Base-by-base conservation (phyloP, 2,329 filamentous ascomycete species). In the Aspergillus sp. region DNA sequence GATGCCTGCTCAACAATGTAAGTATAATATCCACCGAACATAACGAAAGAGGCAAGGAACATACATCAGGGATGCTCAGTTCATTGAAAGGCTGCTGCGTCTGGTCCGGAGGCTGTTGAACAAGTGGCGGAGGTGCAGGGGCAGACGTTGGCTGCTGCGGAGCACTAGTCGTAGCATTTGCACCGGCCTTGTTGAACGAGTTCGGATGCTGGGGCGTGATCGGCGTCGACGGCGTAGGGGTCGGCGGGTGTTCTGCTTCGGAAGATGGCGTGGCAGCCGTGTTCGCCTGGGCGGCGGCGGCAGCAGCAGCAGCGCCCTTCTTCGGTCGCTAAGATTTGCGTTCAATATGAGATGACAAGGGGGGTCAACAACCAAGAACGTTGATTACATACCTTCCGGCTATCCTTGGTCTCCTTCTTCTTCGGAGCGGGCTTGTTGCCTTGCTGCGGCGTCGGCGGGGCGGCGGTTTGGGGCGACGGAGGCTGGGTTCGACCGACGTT, bases 361-460 rank as follows among this genome's bases (percentile, higher is more conserved):
- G 12, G 56, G 57, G 48, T 21, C 56, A 17, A 36, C 39, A 50
- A 25, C 28, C 39, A n/a, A 17, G 13, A 47, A 23, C 9, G 41
- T 30, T 39, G 25, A 39, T 61, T 41, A 67, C 69, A 52, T 79
- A 84, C 82, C 79, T 85, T 85, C 65, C 78, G 79, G 32, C 48
- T 80, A 62, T 84, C 82, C 66, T 84, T 84, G 6, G 76, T 74
- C 36, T 80, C 79, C 72, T 87, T 86, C 78, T 87, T 88, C 71
- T 86, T 87, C 8, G 82, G 84, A 53, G 81, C 82, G n/a, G 74
- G 79, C 69, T 80, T 89, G 70, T 82, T 84, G n/a, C 76, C 69
- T 71, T 86, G 85, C 62, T 83, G 85, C 2, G 87, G 87, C 5
- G 87, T 89, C 5, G 86, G 86, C 15, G 86, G 85, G 19, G 85